A percentile compares a stretch with the other conserved stretches of the same genome.
phyloP scores from a whole-genome alignment of 2,329 filamentous ascomycete species.

The Cadophora luteo-olivacea region DNA sequence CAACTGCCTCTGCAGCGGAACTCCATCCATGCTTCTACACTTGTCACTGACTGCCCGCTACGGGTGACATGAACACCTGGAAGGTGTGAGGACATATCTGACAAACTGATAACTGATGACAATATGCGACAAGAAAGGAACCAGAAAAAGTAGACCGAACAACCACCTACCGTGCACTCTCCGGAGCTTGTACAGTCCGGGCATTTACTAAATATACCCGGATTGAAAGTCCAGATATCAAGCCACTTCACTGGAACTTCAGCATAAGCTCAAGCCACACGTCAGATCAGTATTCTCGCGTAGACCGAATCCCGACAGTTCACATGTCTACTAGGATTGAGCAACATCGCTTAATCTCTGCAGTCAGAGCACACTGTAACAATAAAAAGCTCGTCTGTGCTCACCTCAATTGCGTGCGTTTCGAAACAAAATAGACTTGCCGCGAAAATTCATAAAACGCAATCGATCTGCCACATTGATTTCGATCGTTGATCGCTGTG shows the following conservation, averaged over 20 bases:
- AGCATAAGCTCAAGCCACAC: neutral
- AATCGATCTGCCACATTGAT: neutral
- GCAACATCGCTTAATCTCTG: neutral
- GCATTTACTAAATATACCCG: neutral
- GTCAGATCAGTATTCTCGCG: neutral
- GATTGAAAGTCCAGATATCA: neutral
- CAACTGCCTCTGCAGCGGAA: neutral
- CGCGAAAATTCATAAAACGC: neutral
- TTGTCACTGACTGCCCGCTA: neutral
- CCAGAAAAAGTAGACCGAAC: too few relatives aligned
- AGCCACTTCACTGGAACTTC: neutral
- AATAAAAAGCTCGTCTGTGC: neutral
- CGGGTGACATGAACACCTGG: neutral
- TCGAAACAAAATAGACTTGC: neutral
- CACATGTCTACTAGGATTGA: neutral
- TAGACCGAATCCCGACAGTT: neutral
- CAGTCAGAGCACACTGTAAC: constrained; percentile 1
- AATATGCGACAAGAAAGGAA: too few relatives aligned
- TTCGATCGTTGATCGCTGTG: neutral
- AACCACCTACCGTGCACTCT: too few relatives aligned
- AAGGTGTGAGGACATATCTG: neutral
- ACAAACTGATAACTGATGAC: too few relatives aligned
- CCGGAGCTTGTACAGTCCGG: too few relatives aligned
- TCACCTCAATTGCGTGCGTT: neutral
- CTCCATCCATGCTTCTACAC: too few relatives aligned